phyloP scores from a whole-genome alignment of 768 basidiomycete genomes.

The Lepiota brunneoincarnata region DNA sequence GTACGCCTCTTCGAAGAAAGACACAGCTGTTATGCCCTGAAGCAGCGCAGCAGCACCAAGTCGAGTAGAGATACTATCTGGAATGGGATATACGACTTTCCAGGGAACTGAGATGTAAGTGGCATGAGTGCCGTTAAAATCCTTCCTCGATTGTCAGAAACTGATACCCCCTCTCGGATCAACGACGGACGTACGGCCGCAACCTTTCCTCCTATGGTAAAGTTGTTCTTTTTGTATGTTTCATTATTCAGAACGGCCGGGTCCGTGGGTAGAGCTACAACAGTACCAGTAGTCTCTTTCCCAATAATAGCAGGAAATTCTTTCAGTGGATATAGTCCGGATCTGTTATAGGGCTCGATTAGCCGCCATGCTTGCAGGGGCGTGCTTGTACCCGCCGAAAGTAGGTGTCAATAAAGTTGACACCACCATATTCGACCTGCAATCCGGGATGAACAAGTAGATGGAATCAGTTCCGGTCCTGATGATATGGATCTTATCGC shows the following conservation, averaged over 20 bases:
- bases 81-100: constrained; percentile 62
- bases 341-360: constrained; percentile 26
- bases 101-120: constrained; percentile 72
- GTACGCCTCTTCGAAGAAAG: constrained; percentile 84
- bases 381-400: constrained; percentile 45
- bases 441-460: neutral
- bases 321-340: constrained; percentile 61
- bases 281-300: constrained; percentile 73
- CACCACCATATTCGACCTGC: constrained; percentile 70
- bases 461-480: neutral
- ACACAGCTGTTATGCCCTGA: constrained; percentile 77
- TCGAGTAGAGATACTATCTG: constrained; percentile 53
- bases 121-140: constrained; percentile 52
- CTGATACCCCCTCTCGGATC: neutral
- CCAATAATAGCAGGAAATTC: constrained; percentile 70
- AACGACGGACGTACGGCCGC: constrained; percentile 50
- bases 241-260: constrained; percentile 53
- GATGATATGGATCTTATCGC: neutral
- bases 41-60: constrained; percentile 66
- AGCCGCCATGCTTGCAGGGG: neutral
- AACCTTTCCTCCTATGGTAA: constrained; percentile 68
- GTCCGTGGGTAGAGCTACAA: constrained; percentile 75
- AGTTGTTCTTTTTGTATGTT: constrained; percentile 62
- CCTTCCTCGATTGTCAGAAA: constrained; percentile 28
- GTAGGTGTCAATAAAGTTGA: constrained; percentile 91